phyloP scores from a whole-genome alignment of 129 eudicot genomes.

The Ambrosia artemisiifolia region DNA sequence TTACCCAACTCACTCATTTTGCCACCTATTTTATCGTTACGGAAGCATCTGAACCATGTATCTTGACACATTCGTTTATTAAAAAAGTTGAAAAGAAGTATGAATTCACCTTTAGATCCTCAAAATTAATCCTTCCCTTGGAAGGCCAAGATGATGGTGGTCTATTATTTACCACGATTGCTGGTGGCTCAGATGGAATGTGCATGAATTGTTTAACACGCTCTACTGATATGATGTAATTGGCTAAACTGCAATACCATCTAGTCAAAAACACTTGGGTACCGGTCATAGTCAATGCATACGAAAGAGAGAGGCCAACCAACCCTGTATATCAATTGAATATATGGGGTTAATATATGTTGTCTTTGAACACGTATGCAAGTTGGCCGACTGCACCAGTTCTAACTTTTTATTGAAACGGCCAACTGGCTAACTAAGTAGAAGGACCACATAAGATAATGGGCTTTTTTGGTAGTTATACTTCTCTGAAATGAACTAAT shows the following conservation, averaged over 20 bases:
- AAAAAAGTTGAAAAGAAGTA: neutral
- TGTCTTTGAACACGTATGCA: neutral
- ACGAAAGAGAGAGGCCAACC: conserved; percentile 82
- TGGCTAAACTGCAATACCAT: conserved; percentile 67
- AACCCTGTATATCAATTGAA: conserved; percentile 41
- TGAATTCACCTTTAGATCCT: conserved; percentile 55
- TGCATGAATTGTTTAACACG: conserved; percentile 79
- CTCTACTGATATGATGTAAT: conserved; percentile 63
- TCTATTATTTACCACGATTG: conserved; percentile 49
- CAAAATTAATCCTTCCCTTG: conserved; percentile 56
- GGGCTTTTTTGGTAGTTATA: too few species aligned
- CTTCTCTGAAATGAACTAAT: neutral
- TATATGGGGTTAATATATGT: neutral
- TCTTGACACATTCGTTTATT: neutral
- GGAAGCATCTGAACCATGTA: neutral
- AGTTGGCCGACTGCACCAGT: too few species aligned
- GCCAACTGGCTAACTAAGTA: too few species aligned
- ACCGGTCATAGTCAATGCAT: conserved; percentile 57
- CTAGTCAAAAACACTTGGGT: conserved; percentile 65
- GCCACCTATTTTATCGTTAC: neutral
- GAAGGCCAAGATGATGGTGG: conserved; percentile 82
- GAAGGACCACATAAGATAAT: too few species aligned
- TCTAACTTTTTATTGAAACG: too few species aligned
- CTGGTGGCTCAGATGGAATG: conserved; percentile 74
- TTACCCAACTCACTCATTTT: neutral